Percentiles rank a stretch among this genome's conserved stretches.
Evolutionary conservation across 1,139 yeast species (phyloP).

Genomic region (Diutina ranongensis): DNA sequence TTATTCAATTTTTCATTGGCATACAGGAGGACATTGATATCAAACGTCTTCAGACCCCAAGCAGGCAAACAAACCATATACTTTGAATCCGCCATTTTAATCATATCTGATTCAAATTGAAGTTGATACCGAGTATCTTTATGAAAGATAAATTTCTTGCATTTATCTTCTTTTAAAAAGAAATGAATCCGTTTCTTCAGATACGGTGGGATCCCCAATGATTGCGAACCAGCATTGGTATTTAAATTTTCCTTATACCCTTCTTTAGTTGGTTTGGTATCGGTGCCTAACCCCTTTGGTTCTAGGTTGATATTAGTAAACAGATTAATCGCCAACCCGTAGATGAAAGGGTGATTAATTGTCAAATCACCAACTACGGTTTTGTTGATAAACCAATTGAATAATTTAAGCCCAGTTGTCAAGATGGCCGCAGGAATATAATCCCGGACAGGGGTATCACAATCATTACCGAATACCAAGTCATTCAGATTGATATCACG

Average conservation of each 20-base stretch:
- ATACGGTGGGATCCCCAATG: conserved; percentile 16
- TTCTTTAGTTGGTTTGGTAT: neutral
- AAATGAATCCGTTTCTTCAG: conserved; percentile 23
- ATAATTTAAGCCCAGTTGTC: conserved; percentile 39
- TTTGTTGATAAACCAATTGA: conserved; percentile 50
- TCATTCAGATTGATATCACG: conserved; percentile 36
- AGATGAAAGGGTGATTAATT: conserved; percentile 47
- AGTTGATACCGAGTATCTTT: conserved; percentile 18
- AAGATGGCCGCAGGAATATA: conserved; percentile 41
- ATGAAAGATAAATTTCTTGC: conserved; percentile 22
- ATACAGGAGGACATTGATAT: conserved; percentile 27
- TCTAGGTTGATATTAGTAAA: conserved; percentile 19
- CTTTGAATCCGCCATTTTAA: conserved; percentile 21
- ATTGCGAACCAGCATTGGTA: conserved; percentile 9
- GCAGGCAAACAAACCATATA: conserved; percentile 33
- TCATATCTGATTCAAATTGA: conserved; percentile 28
- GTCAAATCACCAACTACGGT: conserved; percentile 55
- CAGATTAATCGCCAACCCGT: conserved; percentile 51
- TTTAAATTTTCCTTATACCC: conserved; percentile 13
- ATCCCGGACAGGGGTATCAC: conserved; percentile 46
- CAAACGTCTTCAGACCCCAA: conserved; percentile 25
- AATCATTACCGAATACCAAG: conserved; percentile 59
- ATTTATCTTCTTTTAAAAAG: conserved; percentile 20
- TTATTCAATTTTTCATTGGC: conserved; percentile 33
- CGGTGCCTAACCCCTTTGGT: neutral